Evolutionary conservation across 495 filamentous ascomycete species (phyloP).

Genomic region (Clohesyomyces aquaticus): DNA sequence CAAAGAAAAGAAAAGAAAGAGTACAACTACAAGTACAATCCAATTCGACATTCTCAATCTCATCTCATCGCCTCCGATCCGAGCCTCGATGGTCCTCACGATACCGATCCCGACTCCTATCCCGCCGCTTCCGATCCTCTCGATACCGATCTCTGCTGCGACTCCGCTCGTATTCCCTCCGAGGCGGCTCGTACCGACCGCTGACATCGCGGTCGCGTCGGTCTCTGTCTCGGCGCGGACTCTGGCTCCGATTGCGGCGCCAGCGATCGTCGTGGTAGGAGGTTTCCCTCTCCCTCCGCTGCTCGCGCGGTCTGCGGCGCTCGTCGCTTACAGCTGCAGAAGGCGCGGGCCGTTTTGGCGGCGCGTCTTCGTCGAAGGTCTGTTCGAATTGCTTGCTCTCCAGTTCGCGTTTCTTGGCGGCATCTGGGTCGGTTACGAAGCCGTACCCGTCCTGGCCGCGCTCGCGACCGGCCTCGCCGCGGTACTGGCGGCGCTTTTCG

Average conservation of each 20-base stretch:
- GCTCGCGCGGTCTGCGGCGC: slow-evolving; percentile 12
- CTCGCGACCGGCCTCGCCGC: slow-evolving; percentile 55
- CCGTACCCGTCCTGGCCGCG: slow-evolving; percentile 52
- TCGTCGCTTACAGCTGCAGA: slow-evolving; percentile 1
- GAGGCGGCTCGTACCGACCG: slow-evolving; percentile 28
- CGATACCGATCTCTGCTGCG: slow-evolving; percentile 36
- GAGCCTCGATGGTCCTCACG: slow-evolving; percentile 32
- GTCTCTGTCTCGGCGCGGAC: slow-evolving; percentile 50
- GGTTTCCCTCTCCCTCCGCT: slow-evolving; percentile 37
- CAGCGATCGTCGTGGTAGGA: slow-evolving; percentile 46
- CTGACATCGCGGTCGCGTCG: slow-evolving; percentile 38
- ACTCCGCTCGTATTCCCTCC: slow-evolving; percentile 36
- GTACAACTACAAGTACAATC: not conserved
- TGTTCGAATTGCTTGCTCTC: not conserved
- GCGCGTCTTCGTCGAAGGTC: not conserved
- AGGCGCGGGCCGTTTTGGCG: not conserved
- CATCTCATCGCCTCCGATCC: slow-evolving; percentile 28
- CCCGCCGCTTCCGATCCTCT: slow-evolving; percentile 25
- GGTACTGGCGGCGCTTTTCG: slow-evolving; percentile 89
- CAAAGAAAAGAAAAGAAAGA: no score
- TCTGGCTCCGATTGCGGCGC: slow-evolving; percentile 53
- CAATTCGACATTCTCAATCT: not conserved
- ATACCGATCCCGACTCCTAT: slow-evolving; percentile 42
- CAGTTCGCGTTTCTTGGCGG: not conserved
- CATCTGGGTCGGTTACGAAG: slow-evolving; percentile 83